These are phyloP conservation scores for Vigna hirtella DNA, from an alignment of 306 rosid species.

Conservation along the genomic window DNA sequence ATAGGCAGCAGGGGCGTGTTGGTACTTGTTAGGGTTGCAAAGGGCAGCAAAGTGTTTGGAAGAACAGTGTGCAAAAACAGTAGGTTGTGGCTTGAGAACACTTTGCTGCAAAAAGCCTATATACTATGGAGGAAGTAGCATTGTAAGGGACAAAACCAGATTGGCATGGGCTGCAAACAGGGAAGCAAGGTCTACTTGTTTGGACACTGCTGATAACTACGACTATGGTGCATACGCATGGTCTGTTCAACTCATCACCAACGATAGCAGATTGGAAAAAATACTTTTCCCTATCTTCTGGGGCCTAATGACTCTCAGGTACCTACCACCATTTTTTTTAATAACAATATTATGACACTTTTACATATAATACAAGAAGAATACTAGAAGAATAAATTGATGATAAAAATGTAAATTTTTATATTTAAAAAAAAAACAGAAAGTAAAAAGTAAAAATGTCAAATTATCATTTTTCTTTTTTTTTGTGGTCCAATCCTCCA, in stretches of 20 bases:
- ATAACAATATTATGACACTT: no score
- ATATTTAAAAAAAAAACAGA: no score
- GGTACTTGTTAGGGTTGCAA: slow-evolving; percentile 92
- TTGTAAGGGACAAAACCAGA: slow-evolving; percentile 59
- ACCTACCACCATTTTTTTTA: neutral
- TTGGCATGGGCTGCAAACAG: slow-evolving; percentile 73
- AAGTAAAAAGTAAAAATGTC: no score
- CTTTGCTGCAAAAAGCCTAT: slow-evolving; percentile 71
- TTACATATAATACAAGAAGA: no score
- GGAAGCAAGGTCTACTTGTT: slow-evolving; percentile 69
- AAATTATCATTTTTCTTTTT: no score
- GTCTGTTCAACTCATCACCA: slow-evolving; percentile 86
- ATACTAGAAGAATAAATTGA: no score
- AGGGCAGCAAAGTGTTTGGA: slow-evolving; percentile 76
- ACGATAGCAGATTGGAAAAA: slow-evolving; percentile 78
- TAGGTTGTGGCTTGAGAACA: slow-evolving; percentile 58
- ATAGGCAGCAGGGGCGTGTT: slow-evolving; percentile 99
- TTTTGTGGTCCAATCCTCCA: neutral
- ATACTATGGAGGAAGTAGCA: slow-evolving; percentile 62
- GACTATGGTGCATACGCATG: slow-evolving; percentile 82
- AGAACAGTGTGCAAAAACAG: slow-evolving; percentile 63
- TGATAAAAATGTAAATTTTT: no score
- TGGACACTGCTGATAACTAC: slow-evolving; percentile 62
- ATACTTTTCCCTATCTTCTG: slow-evolving; percentile 90
- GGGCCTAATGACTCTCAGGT: slow-evolving; percentile 99